phyloP scores from a whole-genome alignment of 1,284 basidiomycete genomes.

The Xerocomus cyaneibrunnescens region DNA sequence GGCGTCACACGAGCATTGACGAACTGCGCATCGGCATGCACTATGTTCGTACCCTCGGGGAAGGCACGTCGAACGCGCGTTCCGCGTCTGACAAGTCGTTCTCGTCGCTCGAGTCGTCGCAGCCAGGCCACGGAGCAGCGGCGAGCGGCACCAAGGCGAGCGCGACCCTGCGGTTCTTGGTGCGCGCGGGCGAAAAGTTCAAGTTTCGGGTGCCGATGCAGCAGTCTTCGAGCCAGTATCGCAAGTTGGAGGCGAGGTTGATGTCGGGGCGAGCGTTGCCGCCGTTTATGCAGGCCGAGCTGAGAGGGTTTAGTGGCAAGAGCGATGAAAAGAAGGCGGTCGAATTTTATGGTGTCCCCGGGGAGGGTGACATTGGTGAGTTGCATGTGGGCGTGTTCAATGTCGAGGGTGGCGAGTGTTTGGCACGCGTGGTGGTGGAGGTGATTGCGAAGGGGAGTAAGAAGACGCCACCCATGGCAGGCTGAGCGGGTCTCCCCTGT shows the following conservation, averaged over 20 bases:
- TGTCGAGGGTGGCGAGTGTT: conserved; percentile 47
- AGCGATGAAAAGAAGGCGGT: conserved; percentile 45
- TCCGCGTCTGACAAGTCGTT: conserved; percentile 49
- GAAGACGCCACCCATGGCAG: conserved; percentile 25
- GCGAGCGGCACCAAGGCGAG: conserved; percentile 32
- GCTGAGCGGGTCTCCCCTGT: conserved; percentile 29
- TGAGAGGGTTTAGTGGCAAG: conserved; percentile 39
- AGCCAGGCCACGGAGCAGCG: conserved; percentile 34
- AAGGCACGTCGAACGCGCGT: conserved; percentile 45
- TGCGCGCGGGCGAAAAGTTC: conserved; percentile 60
- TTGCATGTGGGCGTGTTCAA: conserved; percentile 57
- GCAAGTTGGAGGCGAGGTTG: conserved; percentile 48
- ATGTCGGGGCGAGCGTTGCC: conserved; percentile 57
- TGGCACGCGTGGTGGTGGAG: conserved; percentile 57
- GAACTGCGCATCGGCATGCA: conserved; percentile 65
- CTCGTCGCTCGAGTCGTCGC: conserved; percentile 60
- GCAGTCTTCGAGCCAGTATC: conserved; percentile 19
- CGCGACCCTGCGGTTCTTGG: conserved; percentile 41
- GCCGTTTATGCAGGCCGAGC: conserved; percentile 54
- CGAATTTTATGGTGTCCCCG: conserved; percentile 59
- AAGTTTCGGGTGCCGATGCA: conserved; percentile 53
- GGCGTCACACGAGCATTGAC: conserved; percentile 46
- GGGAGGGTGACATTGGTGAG: conserved; percentile 52
- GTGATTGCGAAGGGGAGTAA: conserved; percentile 50
- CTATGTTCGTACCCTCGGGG: conserved; percentile 67